These are phyloP conservation scores for Sarocladium strictum DNA, from an alignment of 2,329 filamentous ascomycete species.

Conservation along the genomic window DNA sequence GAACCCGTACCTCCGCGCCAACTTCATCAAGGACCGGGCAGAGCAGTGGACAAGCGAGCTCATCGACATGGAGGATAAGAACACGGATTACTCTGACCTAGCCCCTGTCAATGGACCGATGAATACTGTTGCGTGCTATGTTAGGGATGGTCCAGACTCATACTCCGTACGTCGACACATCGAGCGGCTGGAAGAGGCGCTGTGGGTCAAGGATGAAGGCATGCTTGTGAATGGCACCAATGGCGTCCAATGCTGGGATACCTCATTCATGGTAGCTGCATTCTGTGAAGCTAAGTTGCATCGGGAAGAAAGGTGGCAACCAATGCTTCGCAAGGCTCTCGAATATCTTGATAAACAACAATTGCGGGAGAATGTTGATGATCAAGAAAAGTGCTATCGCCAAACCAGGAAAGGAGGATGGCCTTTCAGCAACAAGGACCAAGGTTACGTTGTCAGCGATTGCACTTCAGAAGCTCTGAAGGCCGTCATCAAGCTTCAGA, in stretches of 20 bases:
- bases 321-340: constrained; percentile 78
- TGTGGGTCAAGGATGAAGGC: constrained; percentile 90
- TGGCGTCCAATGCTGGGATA: constrained; percentile 98
- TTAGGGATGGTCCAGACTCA: constrained; percentile 73
- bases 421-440: constrained; percentile 88
- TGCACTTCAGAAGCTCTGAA: constrained; percentile 91
- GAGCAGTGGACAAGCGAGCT: constrained; percentile 79
- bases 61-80: constrained; percentile 86
- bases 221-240: constrained; percentile 96
- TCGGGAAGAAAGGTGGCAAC: constrained; percentile 68
- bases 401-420: constrained; percentile 89
- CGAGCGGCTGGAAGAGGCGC: constrained; percentile 75
- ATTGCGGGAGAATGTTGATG: constrained; percentile 73
- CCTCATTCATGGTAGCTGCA: constrained; percentile 80
- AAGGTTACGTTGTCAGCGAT: constrained; percentile 94
- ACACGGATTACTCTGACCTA: constrained; percentile 80
- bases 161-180: constrained; percentile 68
- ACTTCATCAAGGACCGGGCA: constrained; percentile 60
- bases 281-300: constrained; percentile 73
- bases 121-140: constrained; percentile 83
- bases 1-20: constrained; percentile 68
- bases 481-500: constrained; percentile 77
- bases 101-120: constrained; percentile 87
- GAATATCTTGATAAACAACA: constrained; percentile 87
- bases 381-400: constrained; percentile 78